A percentile compares a stretch with the other conserved stretches of the same genome.
These are phyloP conservation scores for Aegilops speltoides DNA, from an alignment of 176 grass and related monocot species.

Conservation along the genomic window DNA sequence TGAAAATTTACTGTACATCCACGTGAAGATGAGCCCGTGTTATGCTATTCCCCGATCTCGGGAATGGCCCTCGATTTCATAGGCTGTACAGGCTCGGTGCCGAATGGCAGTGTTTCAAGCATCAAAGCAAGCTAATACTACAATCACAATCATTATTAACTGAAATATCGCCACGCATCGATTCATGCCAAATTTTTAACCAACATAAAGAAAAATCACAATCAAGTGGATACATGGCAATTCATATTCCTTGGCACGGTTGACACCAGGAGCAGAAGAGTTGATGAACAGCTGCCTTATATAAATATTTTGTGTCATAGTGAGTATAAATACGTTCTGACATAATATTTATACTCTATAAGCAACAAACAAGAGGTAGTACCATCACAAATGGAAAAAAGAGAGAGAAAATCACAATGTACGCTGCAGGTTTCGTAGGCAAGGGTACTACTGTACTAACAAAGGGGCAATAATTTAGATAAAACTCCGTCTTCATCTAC, in stretches of 20 bases:
- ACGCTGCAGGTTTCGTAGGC: not conserved
- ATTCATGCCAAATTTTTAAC: not conserved
- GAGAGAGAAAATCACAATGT: conserved; percentile 40
- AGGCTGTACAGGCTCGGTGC: no score
- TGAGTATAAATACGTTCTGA: conserved; percentile 21
- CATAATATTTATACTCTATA: conserved; percentile 46
- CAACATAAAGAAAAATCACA: not conserved
- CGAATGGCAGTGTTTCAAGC: no score
- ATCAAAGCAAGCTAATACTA: not conserved
- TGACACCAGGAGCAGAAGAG: not conserved
- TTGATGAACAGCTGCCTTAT: conserved; percentile 15
- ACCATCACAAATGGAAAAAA: conserved; percentile 17
- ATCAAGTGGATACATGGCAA: not conserved
- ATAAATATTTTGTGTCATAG: conserved; percentile 5
- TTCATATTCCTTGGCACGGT: not conserved
- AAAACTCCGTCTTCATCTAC: conserved; percentile 47
- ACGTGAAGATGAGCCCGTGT: no score
- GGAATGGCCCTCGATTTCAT: no score
- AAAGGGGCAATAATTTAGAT: conserved; percentile 29
- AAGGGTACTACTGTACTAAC: conserved; percentile 31
- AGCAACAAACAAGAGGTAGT: conserved; percentile 34
- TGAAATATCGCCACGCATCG: not conserved
- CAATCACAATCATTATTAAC: not conserved
- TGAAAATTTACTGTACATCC: no score
- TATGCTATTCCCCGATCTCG: no score